Percentiles rank a stretch among this genome's conserved stretches.
Conservation (phyloP, 176 grass and related monocot genomes). For the Carex cristatella region DNA sequence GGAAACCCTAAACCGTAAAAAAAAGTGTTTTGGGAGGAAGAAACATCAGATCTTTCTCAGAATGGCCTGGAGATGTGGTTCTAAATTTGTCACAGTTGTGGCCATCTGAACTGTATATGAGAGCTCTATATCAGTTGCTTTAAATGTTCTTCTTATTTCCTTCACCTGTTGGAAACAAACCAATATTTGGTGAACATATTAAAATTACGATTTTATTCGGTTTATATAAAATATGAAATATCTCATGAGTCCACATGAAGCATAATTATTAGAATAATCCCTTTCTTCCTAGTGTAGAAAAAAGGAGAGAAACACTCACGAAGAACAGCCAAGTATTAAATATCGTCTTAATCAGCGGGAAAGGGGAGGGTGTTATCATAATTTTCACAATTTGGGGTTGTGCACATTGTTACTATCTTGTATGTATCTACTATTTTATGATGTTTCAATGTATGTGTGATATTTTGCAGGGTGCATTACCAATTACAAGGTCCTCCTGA, state of each 20-base stretch:
- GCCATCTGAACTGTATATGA: slow-evolving; percentile 76
- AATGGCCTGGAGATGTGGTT: slow-evolving; percentile 64
- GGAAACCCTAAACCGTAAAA: too few relatives aligned
- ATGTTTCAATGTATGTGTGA: background rate
- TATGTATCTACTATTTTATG: background rate
- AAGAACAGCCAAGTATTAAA: background rate
- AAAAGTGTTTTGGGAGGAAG: background rate
- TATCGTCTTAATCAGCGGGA: background rate
- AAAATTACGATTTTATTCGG: background rate
- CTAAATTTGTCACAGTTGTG: slow-evolving; percentile 41
- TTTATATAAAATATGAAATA: background rate
- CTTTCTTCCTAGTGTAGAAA: background rate
- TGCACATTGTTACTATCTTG: background rate
- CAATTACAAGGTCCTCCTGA: background rate
- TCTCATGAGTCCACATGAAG: background rate
- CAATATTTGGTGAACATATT: background rate
- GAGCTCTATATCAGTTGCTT: slow-evolving; percentile 41
- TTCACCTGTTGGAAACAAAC: slow-evolving; percentile 51
- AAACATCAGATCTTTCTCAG: slow-evolving; percentile 53
- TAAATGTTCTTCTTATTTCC: slow-evolving; percentile 65
- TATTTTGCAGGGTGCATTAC: background rate
- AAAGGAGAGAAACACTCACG: background rate
- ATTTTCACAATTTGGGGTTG: background rate
- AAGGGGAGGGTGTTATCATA: background rate
- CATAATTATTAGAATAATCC: background rate